Evolutionary conservation across 495 filamentous ascomycete species (phyloP), one percentile per base, ranked within the genome.

Genomic region (Entonaema liquescens): DNA sequence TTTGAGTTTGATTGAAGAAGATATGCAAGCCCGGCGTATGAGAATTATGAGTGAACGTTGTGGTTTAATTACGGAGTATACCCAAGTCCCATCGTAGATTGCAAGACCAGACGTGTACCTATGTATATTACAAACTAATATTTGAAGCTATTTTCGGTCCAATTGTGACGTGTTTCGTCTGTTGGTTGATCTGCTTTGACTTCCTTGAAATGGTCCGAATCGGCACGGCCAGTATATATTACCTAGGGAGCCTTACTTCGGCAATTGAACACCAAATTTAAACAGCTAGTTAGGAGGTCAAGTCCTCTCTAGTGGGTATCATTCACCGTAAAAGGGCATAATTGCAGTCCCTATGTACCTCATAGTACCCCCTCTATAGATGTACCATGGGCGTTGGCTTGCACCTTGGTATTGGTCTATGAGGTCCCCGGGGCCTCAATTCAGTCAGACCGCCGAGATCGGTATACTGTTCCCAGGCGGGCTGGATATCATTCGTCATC

Each of bases 401-500:
- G 15, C 29, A 33, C 44, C 40, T 55, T 28, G 15, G 40, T 26
- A 8, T 29, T 35, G 31, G 23, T 15, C 17, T 54, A 5, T 36
- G 26, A 15, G 23, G 23, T 19, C 53, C 38, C 12, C 42, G 42
- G 15, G 19, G 28, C 6, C 29, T 33, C 54, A 74, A 26, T 23
- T 77, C 71, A 15, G 59, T 79, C 40, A 80, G 36, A 4, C 77
- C 78, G 13, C 79, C 79, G 2, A 79, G 70, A 31, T 77, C 72
- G 3, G 67, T 67, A 33, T 72, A 80, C 60, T 79, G 79, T 36
- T 74, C 75, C 79, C 75, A 80, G 29, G 75, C 74, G 47, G 79
- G 74, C 12, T 68, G 71, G 8, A 73, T 62, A 36, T 74, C 70
- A 29, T 67, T 55, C 6, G 53, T 11, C 35, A 49, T 64, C 62